These are phyloP conservation scores for Candida smagusa DNA, from an alignment of 1,139 yeast genomes.

Conservation along the genomic window DNA sequence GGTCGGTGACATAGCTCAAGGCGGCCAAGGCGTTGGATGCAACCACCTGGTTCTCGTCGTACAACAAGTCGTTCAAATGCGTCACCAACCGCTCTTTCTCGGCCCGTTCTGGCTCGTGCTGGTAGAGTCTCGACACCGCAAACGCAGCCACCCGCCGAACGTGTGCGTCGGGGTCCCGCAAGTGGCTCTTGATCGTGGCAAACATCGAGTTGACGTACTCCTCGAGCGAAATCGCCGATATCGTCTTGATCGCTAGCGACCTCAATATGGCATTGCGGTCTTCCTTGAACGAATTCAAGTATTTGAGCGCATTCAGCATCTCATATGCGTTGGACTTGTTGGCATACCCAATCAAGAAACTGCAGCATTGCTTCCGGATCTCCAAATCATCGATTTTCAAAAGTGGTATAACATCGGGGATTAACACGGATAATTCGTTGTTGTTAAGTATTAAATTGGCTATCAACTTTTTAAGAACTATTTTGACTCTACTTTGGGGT, in stretches of 20 bases:
- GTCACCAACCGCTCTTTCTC: slow-evolving; percentile 47
- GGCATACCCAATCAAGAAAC: slow-evolving; percentile 61
- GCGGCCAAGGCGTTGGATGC: slow-evolving; percentile 75
- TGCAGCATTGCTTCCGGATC: slow-evolving; percentile 64
- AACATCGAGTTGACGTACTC: slow-evolving; percentile 45
- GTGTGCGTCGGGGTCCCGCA: slow-evolving; percentile 55
- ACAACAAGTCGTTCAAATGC: slow-evolving; percentile 54
- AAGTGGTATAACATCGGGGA: slow-evolving; percentile 64
- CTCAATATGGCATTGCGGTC: slow-evolving; percentile 34
- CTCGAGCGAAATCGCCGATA: slow-evolving; percentile 55
- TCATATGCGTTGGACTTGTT: slow-evolving; percentile 45
- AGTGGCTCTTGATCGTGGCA: slow-evolving; percentile 22
- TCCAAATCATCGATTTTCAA: slow-evolving; percentile 68
- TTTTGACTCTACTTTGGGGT: slow-evolving; percentile 47
- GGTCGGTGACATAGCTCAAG: slow-evolving; percentile 62
- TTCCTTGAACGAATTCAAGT: slow-evolving; percentile 48
- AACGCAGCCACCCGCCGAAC: slow-evolving; percentile 70
- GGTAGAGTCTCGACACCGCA: slow-evolving; percentile 68
- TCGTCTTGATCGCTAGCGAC: slow-evolving; percentile 59
- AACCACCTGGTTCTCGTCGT: slow-evolving; percentile 58
- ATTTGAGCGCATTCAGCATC: slow-evolving; percentile 56
- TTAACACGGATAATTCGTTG: slow-evolving; percentile 64
- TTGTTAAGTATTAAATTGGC: slow-evolving; percentile 86
- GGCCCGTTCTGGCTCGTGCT: slow-evolving; percentile 48
- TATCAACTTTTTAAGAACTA: slow-evolving; percentile 68